Base-by-base conservation (phyloP, 2,329 filamentous ascomycete species). In the Leptographium galeiforme region DNA sequence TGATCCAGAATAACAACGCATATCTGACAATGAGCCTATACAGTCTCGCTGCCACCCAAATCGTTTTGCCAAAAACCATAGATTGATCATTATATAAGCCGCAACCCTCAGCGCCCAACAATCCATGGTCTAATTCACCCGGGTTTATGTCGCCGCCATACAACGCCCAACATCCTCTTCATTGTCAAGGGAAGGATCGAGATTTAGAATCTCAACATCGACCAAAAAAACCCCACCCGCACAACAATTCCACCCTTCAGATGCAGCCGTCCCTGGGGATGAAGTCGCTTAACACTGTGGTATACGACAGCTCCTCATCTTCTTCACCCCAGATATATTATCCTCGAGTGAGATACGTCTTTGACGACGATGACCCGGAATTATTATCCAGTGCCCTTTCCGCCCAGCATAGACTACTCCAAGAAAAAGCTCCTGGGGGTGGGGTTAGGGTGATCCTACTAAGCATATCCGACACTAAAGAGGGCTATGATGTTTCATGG, bases 321-420 rank as follows among this genome's bases (percentile, higher is more conserved):
- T 36, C 57, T 56, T 39, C 57, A 1, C 56, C 64, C 30, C 60
- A 87, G 47, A 86, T 88, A 57, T 77, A 88, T 62, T 90, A 97
- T 65, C 93, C 91, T 1, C 82, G 80, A 52, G 82, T 95, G 1
- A 89, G 91, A 70, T 97, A 97, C 70, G 78, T 97, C 63, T 97
- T 98, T 71, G 80, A 81, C 61, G 90, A 97, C 67, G 93, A 97
- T 68, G 89, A 96, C 63, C 79, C 82, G 2, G 85, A 90, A 48
- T 72, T 86, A 46, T 73, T 95, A 40, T 85, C 85, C 1, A 76
- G 81, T 40, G 82, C 85, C 2, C 82, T 67, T 67, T 79, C 64
- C 52, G 71, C 70, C 54, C 69, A 72, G 51, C 65, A 70, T 53
- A 61, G 66, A 16, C 33, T 6, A 53, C 12, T 30, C 12, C 4